Base-by-base conservation (phyloP, 768 basidiomycete genomes). In the Leccinum imitatum region DNA sequence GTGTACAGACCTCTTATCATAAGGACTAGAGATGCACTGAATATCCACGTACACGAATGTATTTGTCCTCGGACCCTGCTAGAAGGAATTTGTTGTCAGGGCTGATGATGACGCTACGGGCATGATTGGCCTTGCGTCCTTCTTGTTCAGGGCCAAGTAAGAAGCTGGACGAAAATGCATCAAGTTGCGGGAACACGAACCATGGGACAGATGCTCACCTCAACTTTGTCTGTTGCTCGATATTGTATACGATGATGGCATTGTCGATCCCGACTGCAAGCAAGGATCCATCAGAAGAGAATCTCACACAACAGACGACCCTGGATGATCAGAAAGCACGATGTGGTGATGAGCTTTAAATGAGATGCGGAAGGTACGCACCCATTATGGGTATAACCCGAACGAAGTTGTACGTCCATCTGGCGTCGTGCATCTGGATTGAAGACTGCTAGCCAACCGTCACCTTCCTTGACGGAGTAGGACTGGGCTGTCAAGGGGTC, bases 321-420 rank as follows among this genome's bases (percentile, higher is more conserved):
- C 73, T 74, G 59, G 51, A 59, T 53, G 54, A 39, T 44, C 6
- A 30, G 39, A 47, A 53, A 39, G 25, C 46, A 35, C 30, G 10
- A 55, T 27, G 44, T 27, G 33, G 52, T 23, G 44, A 57, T 62
- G 59, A 67, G 61, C 48, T 46, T 14, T 10, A 60, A 63, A 46
- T 58, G 41, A 57, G 54, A 58, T 50, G 30, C 7, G 73, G 71
- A 62, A 33, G 7, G 39, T 13, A 76, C 82, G 41, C 68, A 93
- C 92, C 89, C 91, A 67, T 91, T 89, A 69, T 95, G 94, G 72
- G 84, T 82, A 50, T 94, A 77, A 35, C 86, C 89, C 70, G 93
- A 90, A 50, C 88, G 82, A 55, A 82, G 68, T n/a, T 73, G 72
- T 33, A 84, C 80, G 61, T 85, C 83, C 65, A 84, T 75, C 66